Evolutionary conservation across 2,329 filamentous ascomycete genomes (phyloP).

Genomic region (Stylonectria norvegica): DNA sequence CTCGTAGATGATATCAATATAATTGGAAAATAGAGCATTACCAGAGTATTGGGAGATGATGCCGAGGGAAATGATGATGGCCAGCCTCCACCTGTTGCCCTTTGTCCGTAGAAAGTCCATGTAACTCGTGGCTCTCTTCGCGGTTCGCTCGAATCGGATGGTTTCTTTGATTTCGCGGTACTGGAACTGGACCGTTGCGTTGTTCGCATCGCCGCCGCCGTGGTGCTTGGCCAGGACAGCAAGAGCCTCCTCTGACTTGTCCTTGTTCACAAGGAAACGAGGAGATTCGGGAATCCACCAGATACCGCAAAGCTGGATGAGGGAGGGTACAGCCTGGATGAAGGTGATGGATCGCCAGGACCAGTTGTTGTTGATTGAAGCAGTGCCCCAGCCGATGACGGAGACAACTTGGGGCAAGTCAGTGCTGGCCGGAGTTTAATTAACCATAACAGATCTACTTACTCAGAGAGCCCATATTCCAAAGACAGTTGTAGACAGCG

Average conservation of each 20-base stretch:
- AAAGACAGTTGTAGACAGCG: conserved; percentile 65
- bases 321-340: conserved; percentile 59
- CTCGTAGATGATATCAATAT: conserved; percentile 60
- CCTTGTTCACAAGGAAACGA: conserved; percentile 62
- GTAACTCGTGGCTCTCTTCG: conserved; percentile 50
- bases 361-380: conserved; percentile 57
- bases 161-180: conserved; percentile 65
- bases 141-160: conserved; percentile 54
- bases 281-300: conserved; percentile 67
- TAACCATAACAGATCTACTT: conserved; percentile 2
- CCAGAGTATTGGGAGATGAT: conserved; percentile 67
- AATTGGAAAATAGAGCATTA: conserved; percentile 65
- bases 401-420: conserved; percentile 49
- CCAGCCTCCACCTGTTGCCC: conserved; percentile 62
- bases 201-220: conserved; percentile 55
- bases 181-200: conserved; percentile 62
- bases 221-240: conserved; percentile 61
- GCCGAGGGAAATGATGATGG: conserved; percentile 60
- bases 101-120: conserved; percentile 59
- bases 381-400: conserved; percentile 62
- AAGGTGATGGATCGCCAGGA: conserved; percentile 65
- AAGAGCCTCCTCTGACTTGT: conserved; percentile 60
- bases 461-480: conserved; percentile 56
- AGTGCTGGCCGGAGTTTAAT: conserved; percentile 4
- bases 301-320: conserved; percentile 62